Conservation (phyloP, 169 alveolate species). For the Plasmodium ovale region DNA sequence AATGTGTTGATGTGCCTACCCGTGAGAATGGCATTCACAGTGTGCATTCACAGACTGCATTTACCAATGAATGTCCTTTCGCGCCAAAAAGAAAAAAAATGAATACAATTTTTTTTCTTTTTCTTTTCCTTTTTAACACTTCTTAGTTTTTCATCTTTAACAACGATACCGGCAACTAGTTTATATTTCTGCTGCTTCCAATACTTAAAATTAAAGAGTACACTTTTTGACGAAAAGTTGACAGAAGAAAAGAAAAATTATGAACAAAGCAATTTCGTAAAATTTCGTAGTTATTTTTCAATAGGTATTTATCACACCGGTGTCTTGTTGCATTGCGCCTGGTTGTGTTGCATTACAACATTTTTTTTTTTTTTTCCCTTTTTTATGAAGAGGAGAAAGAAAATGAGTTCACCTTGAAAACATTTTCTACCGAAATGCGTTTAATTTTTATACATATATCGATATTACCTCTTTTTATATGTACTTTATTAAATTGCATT, state of each 20-base stretch:
- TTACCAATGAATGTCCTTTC: not conserved
- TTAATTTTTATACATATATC: no score
- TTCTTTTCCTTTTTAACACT: not conserved
- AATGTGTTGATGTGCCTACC: no score
- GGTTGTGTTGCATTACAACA: no score
- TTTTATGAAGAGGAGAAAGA: no score
- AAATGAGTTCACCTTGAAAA: no score
- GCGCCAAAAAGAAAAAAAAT: no score
- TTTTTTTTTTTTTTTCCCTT: no score
- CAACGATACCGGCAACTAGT: slow-evolving; percentile 76
- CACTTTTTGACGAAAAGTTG: not conserved
- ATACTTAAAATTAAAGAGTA: slow-evolving; percentile 30
- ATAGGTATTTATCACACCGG: slow-evolving; percentile 15
- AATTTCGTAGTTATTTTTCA: slow-evolving; percentile 19
- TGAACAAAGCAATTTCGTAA: not conserved
- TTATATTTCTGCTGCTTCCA: slow-evolving; percentile 69
- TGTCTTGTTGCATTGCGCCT: not conserved
- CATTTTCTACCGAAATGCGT: no score
- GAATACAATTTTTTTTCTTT: not conserved
- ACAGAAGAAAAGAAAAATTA: not conserved
- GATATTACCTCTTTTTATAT: no score
- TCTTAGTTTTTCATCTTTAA: slow-evolving; percentile 46
- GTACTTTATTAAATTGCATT: not conserved
- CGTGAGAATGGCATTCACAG: not conserved
- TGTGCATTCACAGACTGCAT: not conserved